These are phyloP conservation scores for Backusella sp. DNA, from an alignment of 192 early-diverging fungal genomes.

Conservation along the genomic window DNA sequence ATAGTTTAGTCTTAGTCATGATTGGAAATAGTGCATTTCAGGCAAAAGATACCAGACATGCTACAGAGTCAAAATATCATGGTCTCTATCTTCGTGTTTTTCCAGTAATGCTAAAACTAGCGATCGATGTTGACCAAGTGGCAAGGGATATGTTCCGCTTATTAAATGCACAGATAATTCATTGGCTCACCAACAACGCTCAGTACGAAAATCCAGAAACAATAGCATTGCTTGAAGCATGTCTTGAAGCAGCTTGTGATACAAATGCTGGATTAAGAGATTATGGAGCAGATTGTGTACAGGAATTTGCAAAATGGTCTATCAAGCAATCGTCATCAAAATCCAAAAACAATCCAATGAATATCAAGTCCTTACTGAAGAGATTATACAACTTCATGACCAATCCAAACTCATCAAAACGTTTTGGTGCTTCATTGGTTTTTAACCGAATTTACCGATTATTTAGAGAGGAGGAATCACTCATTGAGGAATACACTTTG, in stretches of 20 bases:
- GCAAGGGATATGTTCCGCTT: conserved; percentile 66
- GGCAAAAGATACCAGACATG: conserved; percentile 41
- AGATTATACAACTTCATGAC: conserved; percentile 61
- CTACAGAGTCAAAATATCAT: conserved; percentile 56
- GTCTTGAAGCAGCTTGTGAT: conserved; percentile 62
- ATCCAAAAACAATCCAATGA: conserved; percentile 48
- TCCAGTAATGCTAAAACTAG: conserved; percentile 66
- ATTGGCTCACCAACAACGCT: conserved; percentile 78
- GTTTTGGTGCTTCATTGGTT: conserved; percentile 65
- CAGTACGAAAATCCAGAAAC: conserved; percentile 80
- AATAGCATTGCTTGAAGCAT: conserved; percentile 62
- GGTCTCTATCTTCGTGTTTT: conserved; percentile 64
- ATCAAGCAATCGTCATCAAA: conserved; percentile 62
- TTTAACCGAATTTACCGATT: conserved; percentile 70
- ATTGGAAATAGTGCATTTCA: conserved; percentile 64
- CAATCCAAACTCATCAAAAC: conserved; percentile 60
- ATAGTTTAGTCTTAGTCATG: conserved; percentile 72
- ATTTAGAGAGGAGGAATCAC: conserved; percentile 61
- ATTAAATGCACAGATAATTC: conserved; percentile 67
- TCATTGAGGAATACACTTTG: conserved; percentile 68
- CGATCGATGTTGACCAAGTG: conserved; percentile 70
- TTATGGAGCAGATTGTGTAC: conserved; percentile 71
- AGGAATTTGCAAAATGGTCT: conserved; percentile 76
- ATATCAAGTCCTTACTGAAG: conserved; percentile 71
- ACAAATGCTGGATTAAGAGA: conserved; percentile 57